Conservation (phyloP, 2,329 filamentous ascomycete species). For the Colletotrichum sublineola region DNA sequence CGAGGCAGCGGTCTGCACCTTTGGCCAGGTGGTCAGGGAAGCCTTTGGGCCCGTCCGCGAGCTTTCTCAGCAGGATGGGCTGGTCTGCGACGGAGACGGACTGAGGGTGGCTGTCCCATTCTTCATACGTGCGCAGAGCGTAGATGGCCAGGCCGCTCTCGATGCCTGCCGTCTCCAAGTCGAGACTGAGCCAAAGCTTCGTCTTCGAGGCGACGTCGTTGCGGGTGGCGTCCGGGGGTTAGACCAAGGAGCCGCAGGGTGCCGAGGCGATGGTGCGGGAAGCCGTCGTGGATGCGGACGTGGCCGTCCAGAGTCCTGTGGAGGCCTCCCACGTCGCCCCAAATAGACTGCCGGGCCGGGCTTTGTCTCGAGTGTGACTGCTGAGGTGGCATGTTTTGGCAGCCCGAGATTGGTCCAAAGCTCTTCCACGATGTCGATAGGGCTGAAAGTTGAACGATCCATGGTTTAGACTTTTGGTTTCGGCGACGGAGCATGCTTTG, state of each 20-base stretch:
- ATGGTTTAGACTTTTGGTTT: not conserved
- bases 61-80: constrained; percentile 59
- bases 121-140: constrained; percentile 61
- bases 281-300: constrained; percentile 68
- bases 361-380: not conserved
- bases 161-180: constrained; percentile 62
- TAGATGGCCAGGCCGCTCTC: constrained; percentile 59
- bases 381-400: not conserved
- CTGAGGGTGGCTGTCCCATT: constrained; percentile 67
- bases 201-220: not conserved
- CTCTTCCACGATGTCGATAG: constrained; percentile 5
- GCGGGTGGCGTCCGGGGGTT: constrained; percentile 48
- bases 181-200: constrained; percentile 56
- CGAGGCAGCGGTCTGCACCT: not conserved
- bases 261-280: constrained; percentile 63
- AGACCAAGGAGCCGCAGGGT: constrained; percentile 60
- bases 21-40: constrained; percentile 23
- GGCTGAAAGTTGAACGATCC: not conserved
- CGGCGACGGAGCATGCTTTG: not conserved
- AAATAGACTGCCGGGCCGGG: constrained; percentile 46
- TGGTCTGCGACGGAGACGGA: constrained; percentile 57
- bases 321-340: constrained; percentile 63
- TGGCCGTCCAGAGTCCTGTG: constrained; percentile 65
- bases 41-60: constrained; percentile 44
- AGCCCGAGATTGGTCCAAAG: constrained; percentile 4